Evolutionary conservation across 2,329 filamentous ascomycete species (phyloP).

Genomic region (Monilinia fructigena): DNA sequence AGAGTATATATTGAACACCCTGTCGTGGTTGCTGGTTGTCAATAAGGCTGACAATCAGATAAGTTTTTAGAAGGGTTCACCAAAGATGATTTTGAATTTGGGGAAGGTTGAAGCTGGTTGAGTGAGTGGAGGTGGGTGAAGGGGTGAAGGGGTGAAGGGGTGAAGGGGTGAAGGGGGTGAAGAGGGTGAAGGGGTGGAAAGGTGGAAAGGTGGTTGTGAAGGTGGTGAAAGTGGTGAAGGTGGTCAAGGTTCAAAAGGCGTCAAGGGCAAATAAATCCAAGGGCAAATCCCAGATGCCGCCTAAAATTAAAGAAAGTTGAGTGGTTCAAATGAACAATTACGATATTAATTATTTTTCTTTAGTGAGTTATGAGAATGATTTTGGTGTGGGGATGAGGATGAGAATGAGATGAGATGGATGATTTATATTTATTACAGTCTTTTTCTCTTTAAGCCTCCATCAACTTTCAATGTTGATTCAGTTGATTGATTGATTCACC

Average conservation of each 20-base stretch:
- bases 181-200: too few species aligned
- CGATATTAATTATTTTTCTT: neutral
- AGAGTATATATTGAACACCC: neutral
- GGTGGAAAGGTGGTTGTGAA: neutral
- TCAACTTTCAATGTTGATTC: too few species aligned
- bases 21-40: constrained; percentile 10
- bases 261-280: constrained; percentile 11
- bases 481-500: too few species aligned
- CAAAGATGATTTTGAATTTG: neutral
- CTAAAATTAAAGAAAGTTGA: neutral
- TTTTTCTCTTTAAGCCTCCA: too few species aligned
- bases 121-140: neutral
- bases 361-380: too few species aligned
- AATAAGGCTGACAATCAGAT: constrained; percentile 17
- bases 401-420: too few species aligned
- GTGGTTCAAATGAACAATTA: too few species aligned
- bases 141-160: neutral
- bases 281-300: neutral
- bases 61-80: constrained; percentile 8
- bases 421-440: too few species aligned
- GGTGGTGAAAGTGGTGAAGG: neutral
- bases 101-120: constrained; percentile 5
- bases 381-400: too few species aligned
- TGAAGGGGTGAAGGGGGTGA: too few species aligned
- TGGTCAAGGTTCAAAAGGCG: neutral